A percentile compares a stretch with the other conserved stretches of the same genome.
Evolutionary conservation across 495 filamentous ascomycete species (phyloP).

Genomic region (Alectoria sarmentosa): DNA sequence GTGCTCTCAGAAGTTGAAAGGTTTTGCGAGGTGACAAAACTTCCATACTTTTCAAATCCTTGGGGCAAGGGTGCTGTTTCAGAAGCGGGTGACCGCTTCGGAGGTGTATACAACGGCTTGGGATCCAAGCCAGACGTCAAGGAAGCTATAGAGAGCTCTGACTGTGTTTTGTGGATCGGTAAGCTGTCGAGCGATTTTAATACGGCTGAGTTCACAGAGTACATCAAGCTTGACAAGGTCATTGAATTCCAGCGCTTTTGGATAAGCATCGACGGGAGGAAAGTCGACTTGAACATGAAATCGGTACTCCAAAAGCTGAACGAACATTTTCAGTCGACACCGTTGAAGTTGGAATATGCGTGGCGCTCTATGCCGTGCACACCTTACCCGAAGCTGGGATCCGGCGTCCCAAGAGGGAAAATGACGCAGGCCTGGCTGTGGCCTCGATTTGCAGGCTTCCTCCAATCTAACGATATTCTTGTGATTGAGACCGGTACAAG

Average conservation of each 20-base stretch:
- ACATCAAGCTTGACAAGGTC: neutral
- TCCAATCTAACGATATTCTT: neutral
- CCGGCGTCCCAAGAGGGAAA: neutral
- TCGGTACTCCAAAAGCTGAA: neutral
- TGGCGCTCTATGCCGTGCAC: neutral
- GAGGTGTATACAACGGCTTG: neutral
- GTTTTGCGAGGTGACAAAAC: neutral
- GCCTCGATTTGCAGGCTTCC: conserved; percentile 2
- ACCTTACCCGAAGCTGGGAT: neutral
- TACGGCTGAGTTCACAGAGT: neutral
- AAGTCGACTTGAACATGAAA: neutral
- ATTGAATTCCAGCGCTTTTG: neutral
- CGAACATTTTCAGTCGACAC: neutral
- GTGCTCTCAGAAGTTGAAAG: neutral
- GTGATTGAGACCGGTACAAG: conserved; percentile 1
- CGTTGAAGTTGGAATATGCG: neutral
- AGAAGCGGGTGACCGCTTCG: neutral
- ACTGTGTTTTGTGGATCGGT: neutral
- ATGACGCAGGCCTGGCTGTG: conserved; percentile 4
- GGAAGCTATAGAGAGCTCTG: neutral
- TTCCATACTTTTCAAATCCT: neutral
- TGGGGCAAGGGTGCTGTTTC: neutral
- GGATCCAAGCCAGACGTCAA: neutral
- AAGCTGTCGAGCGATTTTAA: neutral
- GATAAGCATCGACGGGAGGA: neutral